Base-by-base conservation (phyloP, 768 basidiomycete genomes). In the Leucocoprinus leucothites region DNA sequence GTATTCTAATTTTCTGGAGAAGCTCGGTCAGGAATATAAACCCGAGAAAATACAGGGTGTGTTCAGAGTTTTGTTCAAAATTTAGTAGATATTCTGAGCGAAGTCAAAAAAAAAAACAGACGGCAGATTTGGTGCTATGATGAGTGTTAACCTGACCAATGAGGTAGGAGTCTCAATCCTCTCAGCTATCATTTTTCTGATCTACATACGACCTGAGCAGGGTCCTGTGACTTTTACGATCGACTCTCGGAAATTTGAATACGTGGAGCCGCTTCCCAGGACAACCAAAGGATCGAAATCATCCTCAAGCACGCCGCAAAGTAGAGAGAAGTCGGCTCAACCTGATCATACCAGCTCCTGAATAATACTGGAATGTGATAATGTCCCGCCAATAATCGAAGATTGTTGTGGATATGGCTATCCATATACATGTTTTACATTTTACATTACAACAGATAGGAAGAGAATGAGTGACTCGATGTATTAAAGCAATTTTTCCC, bases 111-210 rank as follows among this genome's bases (percentile, higher is more conserved):
- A 11, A 14, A 11, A 57, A 40, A 21, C 55, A 95, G 94, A 98
- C 68, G 94, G 94, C n/a, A 78, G 75, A 61, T 97, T 98, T 65
- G 94, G 94, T 28, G 94, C 94, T 3, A 96, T 96, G 94, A 98
- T 98, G 94, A 81, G 85, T 55, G 91, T 98, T 50, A 82, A 76
- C 58, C 70, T 96, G 53, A 87, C 81, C 19, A 98, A 98, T 66
- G 94, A 98, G 74, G 93, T 91, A 68, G 38, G 75, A 62, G 46
- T 51, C 31, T 34, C 51, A 24, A 43, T 48, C 26, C 38, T 19
- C 35, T 57, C 36, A 53, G 18, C 48, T 53, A 53, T n/a, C 14
- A 11, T 31, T n/a, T 21, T 18, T 28, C 31, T 13, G 14, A 19
- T 19, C 2, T 16, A 16, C 18, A 3, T 48, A 31, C 6, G 16